Evolutionary conservation across 768 basidiomycete species (phyloP).

Genomic region (Termitomyces eurrhizus): DNA sequence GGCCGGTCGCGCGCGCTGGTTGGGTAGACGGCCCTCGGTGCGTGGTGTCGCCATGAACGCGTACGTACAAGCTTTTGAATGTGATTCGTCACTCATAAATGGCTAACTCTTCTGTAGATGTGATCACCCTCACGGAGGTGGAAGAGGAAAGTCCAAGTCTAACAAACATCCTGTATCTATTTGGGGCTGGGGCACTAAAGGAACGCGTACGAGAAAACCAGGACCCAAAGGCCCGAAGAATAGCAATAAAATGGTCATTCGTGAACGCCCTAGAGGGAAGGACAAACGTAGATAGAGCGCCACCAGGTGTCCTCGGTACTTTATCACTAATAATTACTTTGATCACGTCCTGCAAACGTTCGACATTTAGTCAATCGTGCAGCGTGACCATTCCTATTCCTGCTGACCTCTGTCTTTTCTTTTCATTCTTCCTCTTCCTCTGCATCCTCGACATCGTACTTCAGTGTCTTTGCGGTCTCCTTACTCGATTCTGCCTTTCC

Average conservation of each 20-base stretch:
- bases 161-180: slow-evolving; percentile 91
- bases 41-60: slow-evolving; percentile 98
- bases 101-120: slow-evolving; percentile 37
- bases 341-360: not conserved
- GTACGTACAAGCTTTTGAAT: slow-evolving; percentile 38
- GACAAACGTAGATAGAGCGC: slow-evolving; percentile 40
- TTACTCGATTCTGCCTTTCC: slow-evolving; percentile 61
- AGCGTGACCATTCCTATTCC: slow-evolving; percentile 3
- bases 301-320: slow-evolving; percentile 7
- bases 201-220: slow-evolving; percentile 88
- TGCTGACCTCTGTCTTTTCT: slow-evolving; percentile 14
- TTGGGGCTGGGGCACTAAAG: slow-evolving; percentile 92
- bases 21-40: slow-evolving; percentile 80
- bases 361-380: not conserved
- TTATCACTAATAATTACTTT: slow-evolving; percentile 8
- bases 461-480: slow-evolving; percentile 41
- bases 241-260: slow-evolving; percentile 83
- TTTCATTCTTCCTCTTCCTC: slow-evolving; percentile 46
- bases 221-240: slow-evolving; percentile 88
- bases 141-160: slow-evolving; percentile 96
- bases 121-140: slow-evolving; percentile 96
- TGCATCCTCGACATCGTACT: slow-evolving; percentile 36
- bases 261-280: slow-evolving; percentile 76
- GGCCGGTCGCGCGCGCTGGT: slow-evolving; percentile 85
- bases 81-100: not conserved